Evolutionary conservation across 1,139 yeast genomes (phyloP), one percentile per base, ranked within the genome.

Genomic region (Yamadazyma dushanensis): DNA sequence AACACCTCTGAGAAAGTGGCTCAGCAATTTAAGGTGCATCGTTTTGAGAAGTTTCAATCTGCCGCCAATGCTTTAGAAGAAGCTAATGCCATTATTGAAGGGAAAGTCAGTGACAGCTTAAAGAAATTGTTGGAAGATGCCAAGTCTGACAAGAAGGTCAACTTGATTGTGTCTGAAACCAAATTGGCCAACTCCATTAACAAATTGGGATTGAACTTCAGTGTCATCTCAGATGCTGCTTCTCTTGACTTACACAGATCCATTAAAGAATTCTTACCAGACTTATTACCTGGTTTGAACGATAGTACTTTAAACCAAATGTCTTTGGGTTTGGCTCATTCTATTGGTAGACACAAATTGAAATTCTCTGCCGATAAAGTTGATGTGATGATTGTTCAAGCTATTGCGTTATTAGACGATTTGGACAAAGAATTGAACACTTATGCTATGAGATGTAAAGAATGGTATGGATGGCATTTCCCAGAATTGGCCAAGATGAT

Each of bases 381-480:
- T 42, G 98, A 92, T 68, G 92, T 95, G 53, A 90, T 90, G 96
- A 89, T 92, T 62, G 95, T 92, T 47, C 98, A 94, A 74, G 98
- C 98, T 40, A 92, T 92, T 69, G 96, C 98, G 31, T 73, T 92
- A 49, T 79, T 92, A 54, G 98, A 92, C 63, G 96, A 94, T 63
- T 80, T 92, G 52, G 98, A 92, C 70, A 92, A 92, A 72, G 98
- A 92, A 60, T 81, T 92, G 63, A 92, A 92, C 71, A 92, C 97
- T 40, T 92, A 86, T 66, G 92, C 97, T 46, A 92, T 92, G 98
- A 83, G 98, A 74, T 90, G 87, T 59, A 92, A 92, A 76, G 98
- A 92, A 72, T 92, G 98, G 98, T 92, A 92, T 69, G 97, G 97
- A 51, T 92, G 98, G 98, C 98, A 92, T 66, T 92, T 92, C 81